phyloP scores from a whole-genome alignment of 352 stramenopile genomes.

The Peronospora destructor region DNA sequence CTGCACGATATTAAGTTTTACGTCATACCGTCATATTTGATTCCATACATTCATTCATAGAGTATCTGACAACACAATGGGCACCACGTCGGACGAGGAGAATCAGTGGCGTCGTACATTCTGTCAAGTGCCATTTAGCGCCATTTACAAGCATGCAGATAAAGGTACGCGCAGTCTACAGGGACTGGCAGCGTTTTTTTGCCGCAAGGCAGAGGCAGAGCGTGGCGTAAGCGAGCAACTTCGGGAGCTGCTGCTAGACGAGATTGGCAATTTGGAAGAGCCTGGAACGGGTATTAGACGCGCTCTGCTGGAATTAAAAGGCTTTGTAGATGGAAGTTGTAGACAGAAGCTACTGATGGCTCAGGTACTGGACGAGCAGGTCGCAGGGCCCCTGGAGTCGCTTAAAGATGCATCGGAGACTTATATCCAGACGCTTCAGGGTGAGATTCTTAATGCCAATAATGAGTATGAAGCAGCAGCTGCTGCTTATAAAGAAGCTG shows the following conservation, averaged over 20 bases:
- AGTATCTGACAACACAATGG: constrained; percentile 10
- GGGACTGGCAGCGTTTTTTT: constrained; percentile 65
- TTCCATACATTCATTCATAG: constrained; percentile 8
- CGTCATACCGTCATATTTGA: constrained; percentile 1
- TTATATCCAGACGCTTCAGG: constrained; percentile 75
- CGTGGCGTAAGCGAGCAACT: constrained; percentile 56
- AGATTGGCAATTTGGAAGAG: constrained; percentile 67
- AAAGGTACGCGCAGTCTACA: constrained; percentile 70
- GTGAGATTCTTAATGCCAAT: constrained; percentile 73
- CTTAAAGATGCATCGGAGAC: constrained; percentile 66
- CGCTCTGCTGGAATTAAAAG: constrained; percentile 52
- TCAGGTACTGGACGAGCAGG: constrained; percentile 76
- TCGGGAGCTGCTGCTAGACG: constrained; percentile 34
- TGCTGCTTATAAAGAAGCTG: constrained; percentile 35
- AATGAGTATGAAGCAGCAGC: constrained; percentile 53
- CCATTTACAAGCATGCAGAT: constrained; percentile 78
- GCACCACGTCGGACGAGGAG: constrained; percentile 45
- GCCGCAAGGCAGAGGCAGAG: constrained; percentile 55
- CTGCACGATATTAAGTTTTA: not conserved
- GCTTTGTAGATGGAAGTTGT: constrained; percentile 53
- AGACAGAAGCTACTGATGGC: constrained; percentile 67
- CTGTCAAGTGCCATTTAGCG: constrained; percentile 73
- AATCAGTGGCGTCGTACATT: constrained; percentile 85
- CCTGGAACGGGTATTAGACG: constrained; percentile 51
- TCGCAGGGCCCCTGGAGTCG: constrained; percentile 67